phyloP scores from a whole-genome alignment of 805 yeast genomes.

The Suhomyces xylopsoci region DNA sequence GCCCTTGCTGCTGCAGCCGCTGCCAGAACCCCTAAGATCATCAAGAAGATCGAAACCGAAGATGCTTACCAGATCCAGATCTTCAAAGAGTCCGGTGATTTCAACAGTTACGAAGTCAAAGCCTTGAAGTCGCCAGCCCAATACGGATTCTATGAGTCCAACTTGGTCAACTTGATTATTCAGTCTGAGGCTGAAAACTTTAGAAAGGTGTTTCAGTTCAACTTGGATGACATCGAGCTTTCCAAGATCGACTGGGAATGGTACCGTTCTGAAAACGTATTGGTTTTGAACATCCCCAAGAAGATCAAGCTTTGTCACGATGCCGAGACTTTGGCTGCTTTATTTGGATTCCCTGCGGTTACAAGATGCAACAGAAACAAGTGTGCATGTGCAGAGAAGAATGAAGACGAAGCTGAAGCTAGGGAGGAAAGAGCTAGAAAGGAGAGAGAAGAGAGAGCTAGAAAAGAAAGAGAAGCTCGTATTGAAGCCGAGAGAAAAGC shows the following conservation, averaged over 20 bases:
- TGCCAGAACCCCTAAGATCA: constrained; percentile 22
- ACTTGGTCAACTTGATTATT: constrained; percentile 17
- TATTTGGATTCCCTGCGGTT: constrained; percentile 3
- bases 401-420: constrained; percentile 4
- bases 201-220: constrained; percentile 30
- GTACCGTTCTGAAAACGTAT: constrained; percentile 25
- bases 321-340: constrained; percentile 11
- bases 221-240: constrained; percentile 27
- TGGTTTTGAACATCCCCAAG: constrained; percentile 38
- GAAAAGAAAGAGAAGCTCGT: constrained; percentile 3
- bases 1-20: constrained; percentile 1
- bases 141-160: neutral
- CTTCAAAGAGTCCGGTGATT: constrained; percentile 32
- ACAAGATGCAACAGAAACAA: neutral
- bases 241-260: constrained; percentile 34
- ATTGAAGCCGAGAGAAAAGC: constrained; percentile 3
- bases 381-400: neutral
- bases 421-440: constrained; percentile 1
- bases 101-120: constrained; percentile 16
- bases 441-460: constrained; percentile 1
- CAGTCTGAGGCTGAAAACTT: constrained; percentile 27
- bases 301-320: constrained; percentile 14
- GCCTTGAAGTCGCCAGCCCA: constrained; percentile 1
- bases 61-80: constrained; percentile 35
- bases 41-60: constrained; percentile 35